Percentiles rank a stretch among this genome's conserved stretches.
phyloP scores from a whole-genome alignment of 257 asterid genomes.

The Pogostemon cablin region DNA sequence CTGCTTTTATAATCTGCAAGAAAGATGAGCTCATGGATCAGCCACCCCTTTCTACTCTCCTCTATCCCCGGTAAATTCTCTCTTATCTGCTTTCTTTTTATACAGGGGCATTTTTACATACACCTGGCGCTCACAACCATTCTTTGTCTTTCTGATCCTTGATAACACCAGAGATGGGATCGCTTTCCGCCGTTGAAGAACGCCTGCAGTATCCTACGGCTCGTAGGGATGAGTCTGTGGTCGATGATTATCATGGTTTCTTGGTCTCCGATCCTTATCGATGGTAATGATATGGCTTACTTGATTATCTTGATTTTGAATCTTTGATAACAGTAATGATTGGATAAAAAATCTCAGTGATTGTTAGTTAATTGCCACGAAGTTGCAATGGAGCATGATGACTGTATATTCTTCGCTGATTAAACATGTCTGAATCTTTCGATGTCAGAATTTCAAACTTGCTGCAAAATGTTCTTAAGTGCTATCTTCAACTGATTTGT shows the following conservation, averaged over 20 bases:
- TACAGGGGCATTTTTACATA: conserved; percentile 8
- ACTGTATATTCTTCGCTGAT: too few relatives aligned
- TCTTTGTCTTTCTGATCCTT: not conserved
- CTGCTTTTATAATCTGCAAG: too few relatives aligned
- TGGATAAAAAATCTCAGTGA: too few relatives aligned
- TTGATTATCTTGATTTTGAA: too few relatives aligned
- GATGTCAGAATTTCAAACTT: too few relatives aligned
- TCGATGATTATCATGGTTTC: conserved; percentile 68
- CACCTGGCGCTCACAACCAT: not conserved
- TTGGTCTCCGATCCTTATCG: conserved; percentile 68
- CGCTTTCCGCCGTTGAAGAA: conserved; percentile 43
- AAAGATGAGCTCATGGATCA: conserved; percentile 27
- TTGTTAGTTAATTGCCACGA: too few relatives aligned
- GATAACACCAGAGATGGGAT: conserved; percentile 49
- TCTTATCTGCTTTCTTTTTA: not conserved
- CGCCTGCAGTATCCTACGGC: conserved; percentile 51
- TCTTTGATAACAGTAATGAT: too few relatives aligned
- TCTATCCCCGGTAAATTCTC: not conserved
- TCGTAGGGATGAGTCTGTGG: conserved; percentile 66
- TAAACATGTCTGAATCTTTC: too few relatives aligned
- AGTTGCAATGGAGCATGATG: too few relatives aligned
- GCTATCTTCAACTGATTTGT: too few relatives aligned
- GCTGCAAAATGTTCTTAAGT: too few relatives aligned
- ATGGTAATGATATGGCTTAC: conserved; percentile 46
- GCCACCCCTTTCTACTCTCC: not conserved